Evolutionary conservation across 768 basidiomycete genomes (phyloP).

Genomic region (Daedalea quercina): DNA sequence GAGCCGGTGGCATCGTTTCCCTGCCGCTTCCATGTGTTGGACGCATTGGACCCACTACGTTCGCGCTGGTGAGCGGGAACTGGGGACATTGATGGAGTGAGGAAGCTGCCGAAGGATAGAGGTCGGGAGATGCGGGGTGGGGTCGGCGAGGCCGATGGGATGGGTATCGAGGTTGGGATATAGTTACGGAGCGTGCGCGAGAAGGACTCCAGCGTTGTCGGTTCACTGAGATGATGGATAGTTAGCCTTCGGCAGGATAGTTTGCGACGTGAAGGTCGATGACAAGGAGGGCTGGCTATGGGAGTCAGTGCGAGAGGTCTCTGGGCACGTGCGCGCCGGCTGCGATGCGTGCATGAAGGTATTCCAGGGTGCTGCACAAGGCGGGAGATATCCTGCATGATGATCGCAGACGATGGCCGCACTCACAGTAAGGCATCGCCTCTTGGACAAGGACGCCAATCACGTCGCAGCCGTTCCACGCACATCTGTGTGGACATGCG

Average conservation of each 20-base stretch:
- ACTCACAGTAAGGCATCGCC: too few relatives aligned
- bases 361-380: neutral
- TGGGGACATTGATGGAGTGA: constrained; percentile 21
- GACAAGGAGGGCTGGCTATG: neutral
- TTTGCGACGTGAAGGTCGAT: neutral
- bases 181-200: constrained; percentile 49
- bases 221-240: constrained; percentile 28
- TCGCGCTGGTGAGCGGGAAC: constrained; percentile 5
- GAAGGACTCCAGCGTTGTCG: constrained; percentile 43
- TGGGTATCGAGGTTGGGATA: constrained; percentile 44
- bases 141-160: constrained; percentile 40
- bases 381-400: neutral
- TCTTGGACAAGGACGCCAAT: too few relatives aligned
- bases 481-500: too few relatives aligned
- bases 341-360: neutral
- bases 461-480: too few relatives aligned
- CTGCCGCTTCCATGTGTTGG: constrained; percentile 12
- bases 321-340: neutral
- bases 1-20: constrained; percentile 11
- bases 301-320: neutral
- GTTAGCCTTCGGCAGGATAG: constrained; percentile 1
- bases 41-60: constrained; percentile 3
- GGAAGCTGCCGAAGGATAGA: constrained; percentile 39
- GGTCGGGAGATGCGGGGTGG: constrained; percentile 45
- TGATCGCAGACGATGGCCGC: too few relatives aligned